These are phyloP conservation scores for Zarea fungicola DNA, from an alignment of 2,329 filamentous ascomycete genomes.

Conservation along the genomic window DNA sequence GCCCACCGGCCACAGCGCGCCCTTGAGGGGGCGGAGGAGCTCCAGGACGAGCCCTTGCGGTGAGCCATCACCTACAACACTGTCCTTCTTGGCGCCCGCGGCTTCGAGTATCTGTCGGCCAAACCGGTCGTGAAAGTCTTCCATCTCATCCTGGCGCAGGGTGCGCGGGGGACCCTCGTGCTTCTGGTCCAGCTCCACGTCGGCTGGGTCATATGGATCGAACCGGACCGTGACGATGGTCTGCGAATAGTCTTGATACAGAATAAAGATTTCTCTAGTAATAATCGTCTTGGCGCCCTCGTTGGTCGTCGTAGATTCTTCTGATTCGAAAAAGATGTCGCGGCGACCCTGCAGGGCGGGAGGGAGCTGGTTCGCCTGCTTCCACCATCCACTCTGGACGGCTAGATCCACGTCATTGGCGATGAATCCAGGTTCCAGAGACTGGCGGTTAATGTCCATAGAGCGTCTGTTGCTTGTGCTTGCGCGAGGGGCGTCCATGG, in stretches of 20 bases:
- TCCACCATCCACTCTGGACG: constrained; percentile 77
- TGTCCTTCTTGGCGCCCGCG: constrained; percentile 67
- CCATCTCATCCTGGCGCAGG: constrained; percentile 88
- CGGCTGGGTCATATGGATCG: constrained; percentile 66
- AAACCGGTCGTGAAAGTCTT: constrained; percentile 75
- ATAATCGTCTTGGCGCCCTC: constrained; percentile 66
- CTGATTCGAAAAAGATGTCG: constrained; percentile 77
- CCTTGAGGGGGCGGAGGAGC: constrained; percentile 66
- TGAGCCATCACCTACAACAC: constrained; percentile 77
- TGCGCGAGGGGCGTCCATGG: constrained; percentile 33
- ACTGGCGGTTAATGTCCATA: constrained; percentile 69
- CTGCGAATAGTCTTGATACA: constrained; percentile 95
- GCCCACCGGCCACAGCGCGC: constrained; percentile 79
- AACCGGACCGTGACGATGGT: constrained; percentile 79
- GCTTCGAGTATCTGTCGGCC: constrained; percentile 72
- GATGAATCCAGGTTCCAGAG: constrained; percentile 75
- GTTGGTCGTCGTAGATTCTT: constrained; percentile 67
- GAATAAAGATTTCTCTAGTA: constrained; percentile 76
- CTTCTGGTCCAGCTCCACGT: constrained; percentile 74
- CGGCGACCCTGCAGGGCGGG: constrained; percentile 76
- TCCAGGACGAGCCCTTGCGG: constrained; percentile 73
- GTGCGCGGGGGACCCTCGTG: constrained; percentile 78
- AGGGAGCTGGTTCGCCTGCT: constrained; percentile 70
- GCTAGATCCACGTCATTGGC: constrained; percentile 82
- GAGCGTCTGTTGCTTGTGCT: constrained; percentile 51